Conservation (phyloP, 768 basidiomycete genomes). For the Sistotremastrum suecicum region DNA sequence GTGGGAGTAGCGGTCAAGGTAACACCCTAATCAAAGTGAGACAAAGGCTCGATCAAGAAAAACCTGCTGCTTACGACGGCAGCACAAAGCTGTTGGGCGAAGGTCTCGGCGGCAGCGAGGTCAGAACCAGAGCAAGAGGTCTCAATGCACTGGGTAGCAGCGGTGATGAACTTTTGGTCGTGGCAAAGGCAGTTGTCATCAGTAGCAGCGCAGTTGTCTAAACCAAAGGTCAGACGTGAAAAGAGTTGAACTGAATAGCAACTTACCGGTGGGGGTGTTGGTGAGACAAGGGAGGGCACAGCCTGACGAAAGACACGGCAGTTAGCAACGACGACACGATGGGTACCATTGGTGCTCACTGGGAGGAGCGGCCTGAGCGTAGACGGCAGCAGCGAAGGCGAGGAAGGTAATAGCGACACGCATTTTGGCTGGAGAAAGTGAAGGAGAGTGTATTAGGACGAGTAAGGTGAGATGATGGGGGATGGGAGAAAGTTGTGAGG, state of each 20-base stretch:
- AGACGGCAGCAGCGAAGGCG: conserved; percentile 17
- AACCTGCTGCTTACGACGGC: conserved; percentile 30
- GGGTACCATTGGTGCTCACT: not conserved
- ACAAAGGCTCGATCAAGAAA: not conserved
- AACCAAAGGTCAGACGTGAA: not conserved
- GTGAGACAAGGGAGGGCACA: conserved; percentile 39
- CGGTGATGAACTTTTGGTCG: conserved; percentile 27
- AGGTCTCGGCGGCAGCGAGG: conserved; percentile 25
- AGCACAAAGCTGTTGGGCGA: conserved; percentile 29
- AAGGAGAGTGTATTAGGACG: conserved; percentile 2
- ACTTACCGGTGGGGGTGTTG: conserved; percentile 17
- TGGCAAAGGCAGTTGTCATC: conserved; percentile 50
- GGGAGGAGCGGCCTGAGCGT: no score
- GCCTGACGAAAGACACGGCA: conserved; percentile 17
- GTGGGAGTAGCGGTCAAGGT: conserved; percentile 25
- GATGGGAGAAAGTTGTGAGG: conserved; percentile 11
- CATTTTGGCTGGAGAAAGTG: conserved; percentile 25
- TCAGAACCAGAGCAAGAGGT: conserved; percentile 32
- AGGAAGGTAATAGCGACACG: conserved; percentile 30
- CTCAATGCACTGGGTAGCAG: conserved; percentile 35
- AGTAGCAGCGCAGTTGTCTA: conserved; percentile 28
- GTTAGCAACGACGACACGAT: not conserved
- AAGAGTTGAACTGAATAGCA: not conserved
- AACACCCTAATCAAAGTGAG: conserved; percentile 29
- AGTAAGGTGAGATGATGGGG: conserved; percentile 10